phyloP scores from a whole-genome alignment of 140 eudicot species.

The Bidens hawaiensis region DNA sequence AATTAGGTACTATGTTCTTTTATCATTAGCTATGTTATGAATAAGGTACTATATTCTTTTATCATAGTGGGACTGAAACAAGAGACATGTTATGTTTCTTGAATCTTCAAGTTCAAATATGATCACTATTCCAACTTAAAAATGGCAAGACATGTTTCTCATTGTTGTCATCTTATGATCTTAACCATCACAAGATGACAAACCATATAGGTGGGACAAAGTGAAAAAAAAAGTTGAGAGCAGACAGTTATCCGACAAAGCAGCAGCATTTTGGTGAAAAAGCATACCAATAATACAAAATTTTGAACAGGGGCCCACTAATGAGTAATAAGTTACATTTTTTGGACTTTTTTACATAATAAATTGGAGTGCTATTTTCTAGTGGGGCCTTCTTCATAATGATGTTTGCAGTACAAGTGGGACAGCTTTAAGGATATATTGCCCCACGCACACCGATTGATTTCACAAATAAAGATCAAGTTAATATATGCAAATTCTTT shows the following conservation, averaged over 20 bases:
- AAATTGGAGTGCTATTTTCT: slow-evolving; percentile 32
- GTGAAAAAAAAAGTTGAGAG: slow-evolving; percentile 28
- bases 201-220: slow-evolving; percentile 47
- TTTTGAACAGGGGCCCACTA: slow-evolving; percentile 33
- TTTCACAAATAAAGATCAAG: too few relatives aligned
- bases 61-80: slow-evolving; percentile 1
- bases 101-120: neutral
- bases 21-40: too few relatives aligned
- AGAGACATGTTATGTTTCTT: neutral
- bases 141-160: slow-evolving; percentile 25
- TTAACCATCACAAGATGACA: slow-evolving; percentile 34
- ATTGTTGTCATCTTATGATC: slow-evolving; percentile 26
- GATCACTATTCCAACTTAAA: slow-evolving; percentile 7
- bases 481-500: neutral
- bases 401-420: slow-evolving; percentile 18
- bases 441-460: too few relatives aligned
- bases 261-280: slow-evolving; percentile 50
- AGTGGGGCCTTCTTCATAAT: slow-evolving; percentile 27
- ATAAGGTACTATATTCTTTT: neutral
- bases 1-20: neutral
- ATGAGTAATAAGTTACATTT: slow-evolving; percentile 16
- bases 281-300: slow-evolving; percentile 47
- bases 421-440: slow-evolving; percentile 31
- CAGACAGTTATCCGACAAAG: slow-evolving; percentile 59
- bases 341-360: slow-evolving; percentile 44